Base-by-base conservation (phyloP, 139 green algal species). In the Chlamydomonas applanata region DNA sequence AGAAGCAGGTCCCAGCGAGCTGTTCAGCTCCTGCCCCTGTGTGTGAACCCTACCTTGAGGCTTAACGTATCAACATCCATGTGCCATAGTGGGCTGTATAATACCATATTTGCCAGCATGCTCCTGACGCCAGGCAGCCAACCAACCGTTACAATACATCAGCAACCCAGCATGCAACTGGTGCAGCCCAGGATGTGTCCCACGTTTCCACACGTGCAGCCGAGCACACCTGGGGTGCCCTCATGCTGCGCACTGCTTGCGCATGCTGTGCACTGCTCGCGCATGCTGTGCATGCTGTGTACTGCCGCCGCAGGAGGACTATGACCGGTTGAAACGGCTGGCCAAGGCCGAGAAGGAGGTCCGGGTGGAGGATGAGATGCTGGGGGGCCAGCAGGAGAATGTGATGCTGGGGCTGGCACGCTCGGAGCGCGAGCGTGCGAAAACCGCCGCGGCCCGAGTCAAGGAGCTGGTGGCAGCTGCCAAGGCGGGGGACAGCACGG, bases 371-470 rank as follows among this genome's bases (percentile, higher is more conserved):
- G 85, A 91, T 44, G 87, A 93, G 54, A 69, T 84, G 13, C 67
- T 56, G 14, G 81, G 80, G 19, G 87, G 91, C 0, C 81, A 93
- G 79, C 83, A 93, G 77, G 88, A 77, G 29, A 96, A 97, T 81
- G 59, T 87, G 27, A 46, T 94, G 72, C 82, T 93, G 36, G 81
- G 82, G 64, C 71, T 97, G 14, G 64, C 89, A 74, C 71, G 83
- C 16, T 63, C 89, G 72, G 73, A 80, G 13, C 81, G 84, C 24
- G n/a, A 54, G 63, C 40, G 40, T 67, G 36, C 29, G 80, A 85
- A 53, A 44, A 40, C 24, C 7, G n/a, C 9, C 20, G 49, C 25
- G 16, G 34, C 45, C 30, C 13, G 19, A 19, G 33, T 2, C 33
- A 53, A n/a, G 30, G 74, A 59, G 69, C 5, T 57, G n/a, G 25